A percentile compares a stretch with the other conserved stretches of the same genome.
Conservation (phyloP, 2,329 filamentous ascomycete species). For the Fusarium kyushuense region DNA sequence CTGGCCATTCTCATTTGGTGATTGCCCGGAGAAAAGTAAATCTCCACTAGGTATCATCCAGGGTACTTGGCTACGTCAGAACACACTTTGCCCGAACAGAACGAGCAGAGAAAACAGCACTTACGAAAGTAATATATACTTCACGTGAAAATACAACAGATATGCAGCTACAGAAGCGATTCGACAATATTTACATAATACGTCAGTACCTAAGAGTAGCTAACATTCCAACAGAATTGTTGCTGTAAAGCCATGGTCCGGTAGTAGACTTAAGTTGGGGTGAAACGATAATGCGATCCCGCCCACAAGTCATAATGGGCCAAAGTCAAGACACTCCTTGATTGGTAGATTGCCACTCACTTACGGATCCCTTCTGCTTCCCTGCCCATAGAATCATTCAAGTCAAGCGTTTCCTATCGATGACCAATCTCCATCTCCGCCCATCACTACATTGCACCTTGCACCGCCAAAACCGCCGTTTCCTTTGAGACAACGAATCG, state of each 20-base stretch:
- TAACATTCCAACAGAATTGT: not conserved
- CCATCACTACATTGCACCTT: constrained; percentile 27
- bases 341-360: constrained; percentile 43
- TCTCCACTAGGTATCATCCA: constrained; percentile 22
- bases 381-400: constrained; percentile 23
- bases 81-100: not conserved
- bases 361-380: constrained; percentile 23
- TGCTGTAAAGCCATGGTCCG: constrained; percentile 5
- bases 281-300: constrained; percentile 51
- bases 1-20: not conserved
- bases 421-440: constrained; percentile 47
- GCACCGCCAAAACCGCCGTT: constrained; percentile 30
- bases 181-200: not conserved
- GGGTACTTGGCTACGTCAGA: constrained; percentile 25
- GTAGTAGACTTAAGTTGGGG: constrained; percentile 23
- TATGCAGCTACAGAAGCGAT: not conserved
- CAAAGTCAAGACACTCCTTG: constrained; percentile 4
- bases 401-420: constrained; percentile 33
- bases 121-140: not conserved
- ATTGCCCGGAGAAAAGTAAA: constrained; percentile 1
- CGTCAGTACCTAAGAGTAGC: no score
- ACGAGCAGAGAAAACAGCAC: not conserved
- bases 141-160: not conserved
- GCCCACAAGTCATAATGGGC: constrained; percentile 29
- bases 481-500: constrained; percentile 19